Conservation (phyloP, 1,284 basidiomycete genomes). For the Sporisorium scitamineum region DNA sequence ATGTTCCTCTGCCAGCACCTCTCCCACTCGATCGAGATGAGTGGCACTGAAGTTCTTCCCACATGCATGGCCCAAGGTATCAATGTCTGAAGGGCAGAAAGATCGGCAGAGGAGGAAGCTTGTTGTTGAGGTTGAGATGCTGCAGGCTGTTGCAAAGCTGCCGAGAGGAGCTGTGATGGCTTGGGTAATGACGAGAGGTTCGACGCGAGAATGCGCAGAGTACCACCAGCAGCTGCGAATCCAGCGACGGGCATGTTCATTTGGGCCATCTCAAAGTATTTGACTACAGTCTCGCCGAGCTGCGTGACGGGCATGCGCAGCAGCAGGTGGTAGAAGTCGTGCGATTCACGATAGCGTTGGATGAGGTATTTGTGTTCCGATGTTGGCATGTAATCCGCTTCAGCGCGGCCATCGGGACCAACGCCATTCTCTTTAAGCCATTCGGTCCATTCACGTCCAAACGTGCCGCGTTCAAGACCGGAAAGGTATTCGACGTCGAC, state of each 20-base stretch:
- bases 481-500: slow-evolving; percentile 79
- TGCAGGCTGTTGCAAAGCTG: slow-evolving; percentile 13
- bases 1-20: slow-evolving; percentile 88
- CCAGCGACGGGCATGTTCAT: slow-evolving; percentile 89
- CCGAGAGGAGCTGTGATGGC: slow-evolving; percentile 32
- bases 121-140: slow-evolving; percentile 1
- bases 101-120: slow-evolving; percentile 10
- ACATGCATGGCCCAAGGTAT: slow-evolving; percentile 80
- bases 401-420: slow-evolving; percentile 91
- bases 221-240: slow-evolving; percentile 81
- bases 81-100: slow-evolving; percentile 34
- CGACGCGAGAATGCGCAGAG: slow-evolving; percentile 62
- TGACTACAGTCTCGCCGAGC: slow-evolving; percentile 93
- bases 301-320: slow-evolving; percentile 88
- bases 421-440: slow-evolving; percentile 92
- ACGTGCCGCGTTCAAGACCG: slow-evolving; percentile 81
- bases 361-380: slow-evolving; percentile 80
- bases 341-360: slow-evolving; percentile 97
- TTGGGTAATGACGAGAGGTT: slow-evolving; percentile 33
- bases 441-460: slow-evolving; percentile 87
- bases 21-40: slow-evolving; percentile 97
- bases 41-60: slow-evolving; percentile 78
- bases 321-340: slow-evolving; percentile 92
- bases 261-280: slow-evolving; percentile 94
- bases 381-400: slow-evolving; percentile 81